Evolutionary conservation across 192 early-diverging fungal genomes (phyloP), one percentile per base, ranked within the genome.

Genomic region (Chytriomyces hyalinus): DNA sequence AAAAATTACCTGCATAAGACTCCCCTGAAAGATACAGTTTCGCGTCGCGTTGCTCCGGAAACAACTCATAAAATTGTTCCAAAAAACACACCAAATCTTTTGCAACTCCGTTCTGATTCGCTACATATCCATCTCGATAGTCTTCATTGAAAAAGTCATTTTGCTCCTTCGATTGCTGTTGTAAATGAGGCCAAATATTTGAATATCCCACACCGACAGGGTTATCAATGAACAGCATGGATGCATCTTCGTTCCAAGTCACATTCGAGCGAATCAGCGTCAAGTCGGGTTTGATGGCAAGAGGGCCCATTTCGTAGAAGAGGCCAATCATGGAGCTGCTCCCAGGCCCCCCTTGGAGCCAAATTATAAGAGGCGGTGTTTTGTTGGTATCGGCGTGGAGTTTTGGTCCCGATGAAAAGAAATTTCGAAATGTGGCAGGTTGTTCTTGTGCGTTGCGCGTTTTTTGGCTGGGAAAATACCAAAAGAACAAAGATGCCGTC

Each of bases 331-430:
- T 93, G 47, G 90, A 91, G 77, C 86, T 87, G 22, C 89, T 91
- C 13, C 93, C 94, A 17, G 94, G 94, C 5, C 94, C 94, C 67
- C 94, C 94, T 81, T 95, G 93, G 13, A 94, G 80, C 93, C 93
- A 92, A 15, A 95, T 74, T 26, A 93, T 64, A 61, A 95, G 84
- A 6, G 94, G 93, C 51, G 93, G 89, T 36, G 36, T 36, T 36
- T 36, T 36, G 36, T 36, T 36, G 36, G 36, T 36, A 36, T 36
- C 36, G 36, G 36, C 36, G 1, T 2, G 36, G 36, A 36, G 36
- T 36, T 36, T 36, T 36, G 36, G 36, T 36, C 0, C 0, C 36
- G 36, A 36, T 36, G 36, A 36, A 36, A 36, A 36, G 36, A 36
- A 36, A 36, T 36, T 2, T 36, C 36, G 36, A 36, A 36, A 36